These are phyloP conservation scores for Boechera retrofracta DNA, from an alignment of 345 rosid species.

Conservation along the genomic window DNA sequence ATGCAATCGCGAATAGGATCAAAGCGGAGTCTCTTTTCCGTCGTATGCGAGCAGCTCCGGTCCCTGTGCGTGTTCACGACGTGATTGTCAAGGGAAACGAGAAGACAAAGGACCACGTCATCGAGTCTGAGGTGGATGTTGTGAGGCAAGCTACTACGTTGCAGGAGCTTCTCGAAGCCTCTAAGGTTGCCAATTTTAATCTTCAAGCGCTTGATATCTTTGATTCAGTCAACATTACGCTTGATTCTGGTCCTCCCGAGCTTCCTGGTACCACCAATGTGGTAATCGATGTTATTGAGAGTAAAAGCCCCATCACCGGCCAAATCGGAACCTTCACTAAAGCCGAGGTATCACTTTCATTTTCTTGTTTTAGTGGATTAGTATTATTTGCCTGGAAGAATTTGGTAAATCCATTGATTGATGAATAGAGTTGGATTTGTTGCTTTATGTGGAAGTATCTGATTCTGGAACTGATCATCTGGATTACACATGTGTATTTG, in stretches of 20 bases:
- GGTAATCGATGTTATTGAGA: constrained; percentile 72
- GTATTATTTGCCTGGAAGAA: constrained; percentile 21
- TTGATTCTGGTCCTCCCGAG: constrained; percentile 89
- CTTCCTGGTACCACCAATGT: constrained; percentile 90
- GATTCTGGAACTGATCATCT: constrained; percentile 1
- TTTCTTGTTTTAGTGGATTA: background rate
- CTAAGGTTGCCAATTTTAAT: constrained; percentile 61
- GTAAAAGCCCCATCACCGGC: constrained; percentile 59
- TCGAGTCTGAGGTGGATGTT: constrained; percentile 67
- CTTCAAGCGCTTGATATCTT: constrained; percentile 75
- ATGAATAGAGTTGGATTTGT: constrained; percentile 23
- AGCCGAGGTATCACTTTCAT: constrained; percentile 61
- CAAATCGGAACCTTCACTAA: constrained; percentile 72
- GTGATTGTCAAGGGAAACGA: constrained; percentile 79
- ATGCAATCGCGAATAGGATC: constrained; percentile 39
- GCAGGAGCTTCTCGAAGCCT: constrained; percentile 75
- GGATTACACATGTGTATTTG: background rate
- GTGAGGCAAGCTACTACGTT: constrained; percentile 65
- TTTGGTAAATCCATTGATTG: constrained; percentile 11
- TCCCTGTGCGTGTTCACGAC: constrained; percentile 84
- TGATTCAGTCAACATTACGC: constrained; percentile 76
- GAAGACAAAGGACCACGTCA: constrained; percentile 76
- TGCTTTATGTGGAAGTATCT: constrained; percentile 1
- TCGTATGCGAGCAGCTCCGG: constrained; percentile 54
- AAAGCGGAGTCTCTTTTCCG: constrained; percentile 56